Base-by-base conservation (phyloP, 176 grass and related monocot species). In the Avena insularis region DNA sequence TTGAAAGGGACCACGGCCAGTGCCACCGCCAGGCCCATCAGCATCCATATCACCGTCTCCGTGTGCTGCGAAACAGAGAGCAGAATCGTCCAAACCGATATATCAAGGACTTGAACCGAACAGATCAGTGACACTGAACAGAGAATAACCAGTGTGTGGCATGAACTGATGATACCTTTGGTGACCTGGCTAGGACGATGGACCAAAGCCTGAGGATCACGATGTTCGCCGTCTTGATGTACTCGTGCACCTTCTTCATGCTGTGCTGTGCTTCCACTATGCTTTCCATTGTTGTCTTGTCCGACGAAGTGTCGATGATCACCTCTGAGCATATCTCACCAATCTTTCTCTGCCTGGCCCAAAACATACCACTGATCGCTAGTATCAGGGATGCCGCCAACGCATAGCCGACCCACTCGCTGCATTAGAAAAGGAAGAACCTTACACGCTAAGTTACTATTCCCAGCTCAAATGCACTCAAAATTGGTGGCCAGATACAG, bases 281-380 rank as follows among this genome's bases (percentile, higher is more conserved):
- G 91, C 85, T 92, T 40, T 95, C 91, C 88, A 94, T 91, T 23
- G 91, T 94, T 16, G 96, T 92, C 90, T 95, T 95, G 60, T 95
- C 96, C 0, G 90, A 89, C 1, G 91, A 93, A 75, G 91, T 86
- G 12, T 92, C 84, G 3, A 98, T 82, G 75, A 92, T 54, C 21
- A 95, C 84, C 82, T 95, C 92, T 11, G 81, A 85, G 63, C 80
- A 93, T 76, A 84, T 84, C 33, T 89, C 83, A 0, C 88, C 84
- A 0, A 95, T 82, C 78, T 69, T 80, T 35, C 70, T 89, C 31
- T 60, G 35, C 57, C 69, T 92, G 27, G 90, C 79, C 96, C 93
- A 98, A 20, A 94, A 43, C 80, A 98, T 95, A 16, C 21, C 35
- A 77, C 91, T 88, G 1, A 76, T 86, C 12, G 61, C 84, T 29